phyloP scores from a whole-genome alignment of 768 basidiomycete genomes.

The Suillus hirtellus region DNA sequence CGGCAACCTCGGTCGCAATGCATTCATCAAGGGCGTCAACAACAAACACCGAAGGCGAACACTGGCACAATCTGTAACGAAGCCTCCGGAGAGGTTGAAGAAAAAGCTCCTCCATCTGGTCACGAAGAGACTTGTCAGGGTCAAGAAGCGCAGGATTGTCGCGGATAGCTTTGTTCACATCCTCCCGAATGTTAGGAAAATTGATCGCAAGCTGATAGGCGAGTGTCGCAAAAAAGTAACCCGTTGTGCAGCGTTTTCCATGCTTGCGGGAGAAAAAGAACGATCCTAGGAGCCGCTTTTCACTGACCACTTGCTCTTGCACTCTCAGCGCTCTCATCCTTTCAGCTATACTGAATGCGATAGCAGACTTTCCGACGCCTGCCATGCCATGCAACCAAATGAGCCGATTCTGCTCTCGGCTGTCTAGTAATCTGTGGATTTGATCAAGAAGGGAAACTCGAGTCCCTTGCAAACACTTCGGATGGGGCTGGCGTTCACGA shows the following conservation, averaged over 20 bases:
- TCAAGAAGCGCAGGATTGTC: not conserved
- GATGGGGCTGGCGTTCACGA: not conserved
- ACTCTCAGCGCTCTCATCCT: not conserved
- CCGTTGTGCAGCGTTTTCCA: not conserved
- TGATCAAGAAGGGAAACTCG: not conserved
- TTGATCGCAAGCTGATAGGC: not conserved
- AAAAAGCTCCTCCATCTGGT: not conserved
- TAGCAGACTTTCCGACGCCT: not conserved
- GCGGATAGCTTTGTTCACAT: not conserved
- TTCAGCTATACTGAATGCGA: not conserved
- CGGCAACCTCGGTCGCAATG: not conserved
- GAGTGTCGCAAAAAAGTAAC: not conserved
- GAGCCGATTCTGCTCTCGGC: not conserved
- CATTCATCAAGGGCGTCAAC: not conserved
- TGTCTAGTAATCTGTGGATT: not conserved
- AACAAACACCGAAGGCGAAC: not conserved
- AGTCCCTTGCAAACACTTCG: not conserved
- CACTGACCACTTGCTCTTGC: not conserved
- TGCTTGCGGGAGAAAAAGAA: slow-evolving; percentile 2
- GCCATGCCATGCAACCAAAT: not conserved
- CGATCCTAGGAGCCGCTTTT: not conserved
- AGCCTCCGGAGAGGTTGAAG: not conserved
- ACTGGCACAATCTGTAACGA: not conserved
- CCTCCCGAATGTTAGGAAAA: not conserved
- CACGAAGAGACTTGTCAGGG: not conserved